phyloP scores from a whole-genome alignment of 768 basidiomycete species.

The Cystofilobasidium macerans region DNA sequence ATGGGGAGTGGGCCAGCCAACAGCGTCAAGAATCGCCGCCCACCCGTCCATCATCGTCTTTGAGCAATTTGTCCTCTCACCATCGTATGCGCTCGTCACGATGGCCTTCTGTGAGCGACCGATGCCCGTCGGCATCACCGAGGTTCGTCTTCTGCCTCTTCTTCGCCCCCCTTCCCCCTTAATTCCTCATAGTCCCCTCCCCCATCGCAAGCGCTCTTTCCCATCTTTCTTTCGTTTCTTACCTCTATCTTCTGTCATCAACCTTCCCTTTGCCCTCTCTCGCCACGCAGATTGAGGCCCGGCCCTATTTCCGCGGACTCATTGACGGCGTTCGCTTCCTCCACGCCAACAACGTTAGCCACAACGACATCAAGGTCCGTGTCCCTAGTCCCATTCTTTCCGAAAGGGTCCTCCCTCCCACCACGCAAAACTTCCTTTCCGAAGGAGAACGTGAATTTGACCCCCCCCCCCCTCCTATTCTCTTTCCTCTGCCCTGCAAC shows the following conservation, averaged over 20 bases:
- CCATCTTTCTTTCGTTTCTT: no score
- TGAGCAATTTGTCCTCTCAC: slow-evolving; percentile 85
- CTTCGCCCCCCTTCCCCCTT: background rate
- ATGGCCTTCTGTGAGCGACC: slow-evolving; percentile 81
- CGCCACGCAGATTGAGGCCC: background rate
- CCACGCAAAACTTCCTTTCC: no score
- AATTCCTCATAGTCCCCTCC: background rate
- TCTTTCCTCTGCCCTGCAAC: background rate
- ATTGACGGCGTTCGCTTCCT: slow-evolving; percentile 37
- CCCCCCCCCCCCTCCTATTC: background rate
- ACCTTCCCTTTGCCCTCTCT: background rate
- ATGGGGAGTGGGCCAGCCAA: no score
- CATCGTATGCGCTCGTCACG: slow-evolving; percentile 60
- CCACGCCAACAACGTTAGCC: slow-evolving; percentile 43
- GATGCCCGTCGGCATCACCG: slow-evolving; percentile 77
- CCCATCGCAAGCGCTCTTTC: no score
- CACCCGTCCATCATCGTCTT: slow-evolving; percentile 90
- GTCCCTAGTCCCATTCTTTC: background rate
- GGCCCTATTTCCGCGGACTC: slow-evolving; percentile 19
- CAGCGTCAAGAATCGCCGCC: no score
- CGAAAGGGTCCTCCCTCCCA: no score
- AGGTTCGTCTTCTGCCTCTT: slow-evolving; percentile 34
- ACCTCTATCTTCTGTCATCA: no score
- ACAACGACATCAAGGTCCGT: slow-evolving; percentile 89
- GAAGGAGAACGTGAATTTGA: no score